Evolutionary conservation across 2,329 filamentous ascomycete genomes (phyloP), one percentile per base, ranked within the genome.

Genomic region (Penicillium sp.): DNA sequence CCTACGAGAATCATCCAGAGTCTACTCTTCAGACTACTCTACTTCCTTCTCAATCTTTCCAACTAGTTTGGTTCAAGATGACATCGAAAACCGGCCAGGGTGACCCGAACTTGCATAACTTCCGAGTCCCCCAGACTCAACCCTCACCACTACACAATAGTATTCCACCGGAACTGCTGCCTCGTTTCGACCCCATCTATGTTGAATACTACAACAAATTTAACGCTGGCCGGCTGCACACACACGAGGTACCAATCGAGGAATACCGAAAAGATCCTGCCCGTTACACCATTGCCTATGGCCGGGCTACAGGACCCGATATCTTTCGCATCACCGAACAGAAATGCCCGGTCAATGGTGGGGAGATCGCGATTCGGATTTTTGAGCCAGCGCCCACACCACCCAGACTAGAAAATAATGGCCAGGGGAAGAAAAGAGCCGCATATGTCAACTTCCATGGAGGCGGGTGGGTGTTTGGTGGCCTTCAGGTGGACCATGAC

Each of bases 401-500:
- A 6, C 55, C 66, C 4, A 59, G 61, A 24, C 14, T 54, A 13
- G 62, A 69, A 36, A 55, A 57, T 2, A 57, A 71, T n/a, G 63
- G 61, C 3, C 61, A 61, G 28, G 56, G 52, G 26, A 67, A 61
- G 55, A 70, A 64, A 52, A 69, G 73, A 59, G 73, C 73, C 1
- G 73, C 66, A 9, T 78, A 77, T 63, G 56, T 79, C 53, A 76
- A 76, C 40, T 75, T 74, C 56, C 72, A 75, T 51, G 73, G 74
- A 9, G 71, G 73, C 26, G 74, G 74, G 9, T 79, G 75, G 73
- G 75, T 78, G 7, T 76, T 79, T 59, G 75, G 75, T 2, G 71
- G 70, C 1, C 63, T 78, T 1, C 51, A 56, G 4, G 63, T 61
- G 1, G 75, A 78, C 42, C 69, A 75, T 56, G 72, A 76, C 34